A percentile compares a stretch with the other conserved stretches of the same genome.
phyloP scores from a whole-genome alignment of 2,329 filamentous ascomycete genomes.

The Monosporascus sp. region DNA sequence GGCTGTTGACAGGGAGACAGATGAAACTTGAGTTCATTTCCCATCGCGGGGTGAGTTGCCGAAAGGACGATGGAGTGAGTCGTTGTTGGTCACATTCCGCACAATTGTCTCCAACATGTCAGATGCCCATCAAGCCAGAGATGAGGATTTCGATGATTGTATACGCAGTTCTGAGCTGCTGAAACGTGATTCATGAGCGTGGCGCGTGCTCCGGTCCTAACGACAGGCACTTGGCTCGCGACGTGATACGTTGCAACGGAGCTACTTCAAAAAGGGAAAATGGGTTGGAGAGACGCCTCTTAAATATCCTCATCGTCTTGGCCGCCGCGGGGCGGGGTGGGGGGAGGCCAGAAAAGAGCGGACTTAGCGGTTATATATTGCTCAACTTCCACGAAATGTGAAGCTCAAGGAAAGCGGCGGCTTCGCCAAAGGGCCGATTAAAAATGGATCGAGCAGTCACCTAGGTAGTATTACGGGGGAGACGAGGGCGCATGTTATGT shows the following conservation, averaged over 20 bases:
- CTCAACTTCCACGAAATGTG: too few species aligned
- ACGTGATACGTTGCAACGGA: not conserved
- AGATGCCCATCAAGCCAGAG: too few species aligned
- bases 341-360: not conserved
- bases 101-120: not conserved
- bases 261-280: not conserved
- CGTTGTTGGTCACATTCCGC: conserved; percentile 2
- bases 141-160: too few species aligned
- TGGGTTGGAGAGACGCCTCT: not conserved
- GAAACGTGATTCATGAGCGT: not conserved
- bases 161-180: not conserved
- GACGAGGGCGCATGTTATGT: too few species aligned
- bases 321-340: not conserved
- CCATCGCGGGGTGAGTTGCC: not conserved
- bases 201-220: not conserved
- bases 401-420: not conserved
- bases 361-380: not conserved
- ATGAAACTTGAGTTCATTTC: conserved; percentile 14
- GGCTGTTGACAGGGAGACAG: conserved; percentile 8
- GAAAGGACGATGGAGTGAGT: conserved; percentile 7
- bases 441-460: not conserved
- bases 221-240: not conserved
- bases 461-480: too few species aligned
- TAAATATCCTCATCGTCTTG: not conserved
- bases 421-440: not conserved